Conservation (phyloP, 768 basidiomycete genomes). For the Lentinula edodes region DNA sequence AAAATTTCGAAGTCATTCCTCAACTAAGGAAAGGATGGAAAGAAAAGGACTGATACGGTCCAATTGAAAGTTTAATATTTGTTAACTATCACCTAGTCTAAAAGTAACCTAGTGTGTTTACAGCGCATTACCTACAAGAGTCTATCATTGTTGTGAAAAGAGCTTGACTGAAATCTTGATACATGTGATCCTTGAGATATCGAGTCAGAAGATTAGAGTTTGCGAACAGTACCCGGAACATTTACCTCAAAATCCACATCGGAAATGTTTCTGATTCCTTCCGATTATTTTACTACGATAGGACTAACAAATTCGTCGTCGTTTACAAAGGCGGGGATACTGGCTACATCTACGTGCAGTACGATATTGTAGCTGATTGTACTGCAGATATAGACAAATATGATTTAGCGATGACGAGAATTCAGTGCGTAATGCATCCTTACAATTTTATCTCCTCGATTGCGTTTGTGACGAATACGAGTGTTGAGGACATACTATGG, state of each 20-base stretch:
- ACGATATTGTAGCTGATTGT: constrained; percentile 81
- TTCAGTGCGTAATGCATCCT: constrained; percentile 15
- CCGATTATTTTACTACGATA: constrained; percentile 50
- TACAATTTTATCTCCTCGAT: constrained; percentile 91
- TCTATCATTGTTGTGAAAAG: too few species aligned
- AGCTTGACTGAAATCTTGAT: too few species aligned
- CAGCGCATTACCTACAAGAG: too few species aligned
- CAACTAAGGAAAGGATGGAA: too few species aligned
- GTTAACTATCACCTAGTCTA: too few species aligned
- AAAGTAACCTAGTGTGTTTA: too few species aligned
- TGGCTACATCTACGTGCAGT: constrained; percentile 66
- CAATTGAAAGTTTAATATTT: too few species aligned
- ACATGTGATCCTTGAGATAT: constrained; percentile 42
- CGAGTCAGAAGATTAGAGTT: not conserved
- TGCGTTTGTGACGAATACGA: constrained; percentile 74
- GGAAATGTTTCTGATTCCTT: constrained; percentile 68
- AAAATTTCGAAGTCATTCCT: too few species aligned
- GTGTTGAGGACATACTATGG: constrained; percentile 46
- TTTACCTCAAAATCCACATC: constrained; percentile 48
- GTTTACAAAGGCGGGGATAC: constrained; percentile 61
- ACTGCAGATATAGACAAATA: constrained; percentile 27
- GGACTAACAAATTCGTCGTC: constrained; percentile 15
- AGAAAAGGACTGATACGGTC: too few species aligned
- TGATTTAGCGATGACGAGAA: not conserved
- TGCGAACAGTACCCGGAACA: constrained; percentile 39